A percentile compares a stretch with the other conserved stretches of the same genome.
Conservation (phyloP, 148 eudicot species). For the Agrostemma githago region DNA sequence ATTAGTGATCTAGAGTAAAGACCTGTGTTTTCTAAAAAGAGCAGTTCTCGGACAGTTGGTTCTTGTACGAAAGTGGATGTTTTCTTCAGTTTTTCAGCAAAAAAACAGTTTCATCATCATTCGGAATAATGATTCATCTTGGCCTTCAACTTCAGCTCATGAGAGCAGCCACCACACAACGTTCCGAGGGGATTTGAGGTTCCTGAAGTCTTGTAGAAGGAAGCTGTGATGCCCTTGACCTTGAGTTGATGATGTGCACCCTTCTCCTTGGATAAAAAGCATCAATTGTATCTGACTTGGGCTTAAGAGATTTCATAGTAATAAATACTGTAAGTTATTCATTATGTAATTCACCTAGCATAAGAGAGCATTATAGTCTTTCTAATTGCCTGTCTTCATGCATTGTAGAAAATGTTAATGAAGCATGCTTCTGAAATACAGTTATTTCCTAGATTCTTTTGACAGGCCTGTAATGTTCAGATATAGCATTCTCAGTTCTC, state of each 20-base stretch:
- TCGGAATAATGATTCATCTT: not conserved
- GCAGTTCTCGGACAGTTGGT: no score
- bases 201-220: slow-evolving; percentile 16
- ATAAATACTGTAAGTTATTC: slow-evolving; percentile 5
- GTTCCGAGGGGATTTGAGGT: slow-evolving; percentile 17
- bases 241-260: slow-evolving; percentile 15
- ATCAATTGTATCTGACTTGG: slow-evolving; percentile 16
- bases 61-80: not conserved
- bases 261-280: slow-evolving; percentile 9
- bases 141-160: not conserved
- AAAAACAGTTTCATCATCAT: not conserved
- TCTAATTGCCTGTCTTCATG: not conserved
- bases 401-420: no score
- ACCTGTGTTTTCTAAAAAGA: no score
- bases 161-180: slow-evolving; percentile 16
- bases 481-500: not conserved
- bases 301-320: not conserved
- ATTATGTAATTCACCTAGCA: slow-evolving; percentile 15
- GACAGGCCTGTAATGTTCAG: not conserved
- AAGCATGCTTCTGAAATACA: no score
- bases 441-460: not conserved
- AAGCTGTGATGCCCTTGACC: not conserved
- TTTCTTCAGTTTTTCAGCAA: not conserved
- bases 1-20: not conserved
- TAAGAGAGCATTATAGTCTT: not conserved